Base-by-base conservation (phyloP, 192 early-diverging fungal genomes). In the Oehlia diaphana region DNA sequence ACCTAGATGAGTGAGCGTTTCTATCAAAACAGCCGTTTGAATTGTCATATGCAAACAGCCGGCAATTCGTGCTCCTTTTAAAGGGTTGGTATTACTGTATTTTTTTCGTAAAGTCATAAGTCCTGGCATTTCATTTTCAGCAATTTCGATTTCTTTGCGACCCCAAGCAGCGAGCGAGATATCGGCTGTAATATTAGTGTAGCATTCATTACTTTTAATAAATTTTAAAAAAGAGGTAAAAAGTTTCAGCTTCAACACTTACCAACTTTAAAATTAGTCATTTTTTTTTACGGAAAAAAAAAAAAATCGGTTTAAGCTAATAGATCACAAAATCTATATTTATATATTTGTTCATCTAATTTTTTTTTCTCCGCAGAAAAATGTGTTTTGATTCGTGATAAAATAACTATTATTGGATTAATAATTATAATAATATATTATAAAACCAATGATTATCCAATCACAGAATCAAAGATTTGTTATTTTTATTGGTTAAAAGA, bases 1-100 rank as follows among this genome's bases (percentile, higher is more conserved):
- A 84, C 97, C 97, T 79, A 99, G 92, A 82, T 91, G 91, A 74
- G 92, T 93, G 77, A 99, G 90, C 76, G 97, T 98, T 92, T 98
- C 96, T 89, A 98, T 99, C 79, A 99, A 92, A 79, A 98, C 96
- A 76, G 96, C 97, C 66, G 96, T 98, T 92, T 99, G 96, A 88
- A 99, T 95, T 86, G 96, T 99, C 97, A 99, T 99, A 92, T 99
- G 96, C 83, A 99, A 91, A 87, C 96, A 99, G 58, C 97, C 97
- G 78, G 94, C 95, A 82, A 99, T 95, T 82, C 97, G 95, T 77
- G 97, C 95, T 87, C 96, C 97, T 86, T 92, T 90, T 82, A 99
- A 92, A 77, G 96, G 93, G 89, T 98, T 92, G 69, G 84, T 70
- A 71, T 94, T 89, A 63, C 94, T 95, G 89, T 98, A 99, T 92